Base-by-base conservation (phyloP, 2,329 filamentous ascomycete species). In the Pseudogymnoascus sp. region DNA sequence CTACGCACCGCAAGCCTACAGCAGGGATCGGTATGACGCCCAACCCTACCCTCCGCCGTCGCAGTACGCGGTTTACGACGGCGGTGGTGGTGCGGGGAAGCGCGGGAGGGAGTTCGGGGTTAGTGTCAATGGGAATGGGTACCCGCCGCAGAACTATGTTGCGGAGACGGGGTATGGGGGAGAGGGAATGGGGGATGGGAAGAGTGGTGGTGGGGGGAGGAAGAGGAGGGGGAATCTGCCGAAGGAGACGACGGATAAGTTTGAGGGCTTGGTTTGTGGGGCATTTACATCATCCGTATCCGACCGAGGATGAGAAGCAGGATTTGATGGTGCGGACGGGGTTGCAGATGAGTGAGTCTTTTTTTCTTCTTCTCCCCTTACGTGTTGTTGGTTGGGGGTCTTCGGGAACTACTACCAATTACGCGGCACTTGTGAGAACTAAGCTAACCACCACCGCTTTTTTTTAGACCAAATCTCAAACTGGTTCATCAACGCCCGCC, bases 241-340 rank as follows among this genome's bases (percentile, higher is more conserved):
- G n/a, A 96, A 96, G 72, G 89, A 92, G 62, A 90, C 91, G 0
- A 96, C 91, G 0, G 89, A 93, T 71, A 87, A 90, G 67, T 79
- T 96, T n/a, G 41, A 85, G 89, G 61, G 79, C 84, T 0, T 96
- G 92, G 92, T 93, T 96, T 67, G 76, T 87, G 60, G 81, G 81
- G n/a, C 89, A 95, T 73, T 75, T 92, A 6, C 80, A 86, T 64
- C 91, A 95, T 71, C 91, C 91, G 0, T 96, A 96, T 72, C 91
- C 91, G 1, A 92, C 87, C 4, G 90, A 96, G 74, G 90, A 96
- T 66, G 89, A 96, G 76, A 96, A 96, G 75, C 85, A 93, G 71
- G 84, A 89, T 64, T 80, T 96, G 58, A 91, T 92, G 81, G 82
- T 83, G 55, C 80, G 86, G 70, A 96, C 91, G 0, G 86, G 86